Evolutionary conservation across 257 asterid species (phyloP).

Genomic region (Datura wrightii): DNA sequence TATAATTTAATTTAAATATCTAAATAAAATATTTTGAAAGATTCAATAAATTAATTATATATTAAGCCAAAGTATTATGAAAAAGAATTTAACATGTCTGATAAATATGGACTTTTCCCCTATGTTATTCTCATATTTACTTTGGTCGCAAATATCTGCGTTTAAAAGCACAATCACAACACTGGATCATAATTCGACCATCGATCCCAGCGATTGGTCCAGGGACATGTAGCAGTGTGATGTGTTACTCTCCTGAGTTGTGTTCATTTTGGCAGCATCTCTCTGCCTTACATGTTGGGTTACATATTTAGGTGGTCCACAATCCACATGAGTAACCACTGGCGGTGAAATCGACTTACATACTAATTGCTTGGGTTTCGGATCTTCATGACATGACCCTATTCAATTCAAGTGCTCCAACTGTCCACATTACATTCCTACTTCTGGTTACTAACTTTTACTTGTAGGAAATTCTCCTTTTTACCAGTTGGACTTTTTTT

Average conservation of each 20-base stretch:
- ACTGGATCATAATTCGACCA: too few relatives aligned
- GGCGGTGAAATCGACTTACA: neutral
- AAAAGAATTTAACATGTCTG: too few relatives aligned
- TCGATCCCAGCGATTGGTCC: neutral
- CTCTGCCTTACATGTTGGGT: neutral
- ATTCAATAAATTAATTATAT: too few relatives aligned
- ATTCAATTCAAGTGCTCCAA: conserved; percentile 22
- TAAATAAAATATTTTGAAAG: too few relatives aligned
- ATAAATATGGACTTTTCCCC: too few relatives aligned
- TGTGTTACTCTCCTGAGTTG: neutral
- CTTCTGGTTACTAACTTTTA: conserved; percentile 5
- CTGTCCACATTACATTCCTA: neutral
- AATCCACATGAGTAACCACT: conserved; percentile 5
- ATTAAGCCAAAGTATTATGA: too few relatives aligned
- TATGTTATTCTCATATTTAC: too few relatives aligned
- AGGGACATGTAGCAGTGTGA: neutral
- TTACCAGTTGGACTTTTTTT: neutral
- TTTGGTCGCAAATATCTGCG: too few relatives aligned
- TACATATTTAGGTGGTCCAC: neutral
- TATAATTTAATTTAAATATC: too few relatives aligned
- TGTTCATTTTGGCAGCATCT: neutral
- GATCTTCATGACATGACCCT: conserved; percentile 10
- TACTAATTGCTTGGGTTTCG: neutral
- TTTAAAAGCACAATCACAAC: too few relatives aligned
- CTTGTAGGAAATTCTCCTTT: neutral